A percentile compares a stretch with the other conserved stretches of the same genome.
phyloP scores from a whole-genome alignment of 1,139 yeast genomes.

The Suhomyces chickasaworum region DNA sequence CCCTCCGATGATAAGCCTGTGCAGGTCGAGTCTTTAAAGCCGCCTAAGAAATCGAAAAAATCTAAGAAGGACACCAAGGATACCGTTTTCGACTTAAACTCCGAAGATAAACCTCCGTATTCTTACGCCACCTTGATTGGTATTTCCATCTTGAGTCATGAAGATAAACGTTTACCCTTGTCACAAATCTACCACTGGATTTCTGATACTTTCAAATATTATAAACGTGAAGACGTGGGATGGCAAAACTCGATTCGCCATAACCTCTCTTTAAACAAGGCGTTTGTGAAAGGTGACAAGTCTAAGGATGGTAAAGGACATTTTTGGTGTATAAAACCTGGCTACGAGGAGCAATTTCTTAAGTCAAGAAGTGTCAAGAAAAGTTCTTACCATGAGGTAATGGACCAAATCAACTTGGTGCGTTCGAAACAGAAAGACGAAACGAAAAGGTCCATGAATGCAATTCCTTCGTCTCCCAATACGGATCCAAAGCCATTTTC shows the following conservation, averaged over 20 bases:
- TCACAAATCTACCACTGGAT: constrained; percentile 95
- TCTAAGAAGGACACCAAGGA: constrained; percentile 31
- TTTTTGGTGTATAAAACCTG: constrained; percentile 89
- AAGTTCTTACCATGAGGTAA: constrained; percentile 47
- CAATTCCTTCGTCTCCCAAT: constrained; percentile 39
- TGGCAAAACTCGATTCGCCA: constrained; percentile 94
- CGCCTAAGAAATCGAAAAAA: constrained; percentile 27
- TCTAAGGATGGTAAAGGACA: constrained; percentile 97
- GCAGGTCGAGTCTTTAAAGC: constrained; percentile 10
- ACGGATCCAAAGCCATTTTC: constrained; percentile 4
- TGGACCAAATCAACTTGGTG: constrained; percentile 41
- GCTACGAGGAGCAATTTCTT: constrained; percentile 79
- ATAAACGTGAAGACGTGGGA: constrained; percentile 84
- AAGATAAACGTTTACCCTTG: constrained; percentile 74
- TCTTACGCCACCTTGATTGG: constrained; percentile 95
- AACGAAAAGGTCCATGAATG: constrained; percentile 24
- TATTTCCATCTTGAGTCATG: constrained; percentile 87
- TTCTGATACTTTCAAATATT: constrained; percentile 80
- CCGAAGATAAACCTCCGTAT: constrained; percentile 79
- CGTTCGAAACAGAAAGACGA: constrained; percentile 17
- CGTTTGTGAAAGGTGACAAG: constrained; percentile 86
- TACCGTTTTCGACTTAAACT: constrained; percentile 40
- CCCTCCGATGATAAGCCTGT: constrained; percentile 4
- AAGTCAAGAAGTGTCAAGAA: constrained; percentile 58
- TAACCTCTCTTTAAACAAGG: constrained; percentile 80